Evolutionary conservation across 176 grass and related monocot genomes (phyloP).

Genomic region (Aegilops tauschii): DNA sequence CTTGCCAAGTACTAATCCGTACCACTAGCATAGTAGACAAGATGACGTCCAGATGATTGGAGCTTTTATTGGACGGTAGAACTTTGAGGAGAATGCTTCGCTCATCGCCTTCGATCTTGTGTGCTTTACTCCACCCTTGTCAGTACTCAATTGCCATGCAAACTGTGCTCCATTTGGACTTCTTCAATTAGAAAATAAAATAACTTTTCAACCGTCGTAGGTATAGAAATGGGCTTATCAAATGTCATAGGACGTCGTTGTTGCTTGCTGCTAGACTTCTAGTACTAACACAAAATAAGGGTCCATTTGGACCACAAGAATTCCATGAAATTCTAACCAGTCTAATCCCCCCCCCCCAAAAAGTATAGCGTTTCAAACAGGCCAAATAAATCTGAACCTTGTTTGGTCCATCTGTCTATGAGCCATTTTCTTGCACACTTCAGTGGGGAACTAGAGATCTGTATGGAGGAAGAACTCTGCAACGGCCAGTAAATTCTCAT

Average conservation of each 20-base stretch:
- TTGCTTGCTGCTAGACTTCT: too few relatives aligned
- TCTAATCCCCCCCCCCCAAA: too few relatives aligned
- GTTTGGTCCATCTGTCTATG: neutral
- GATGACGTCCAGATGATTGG: neutral
- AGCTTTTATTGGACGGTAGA: constrained; percentile 7
- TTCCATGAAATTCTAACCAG: too few relatives aligned
- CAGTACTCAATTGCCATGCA: neutral
- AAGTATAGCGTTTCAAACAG: too few relatives aligned
- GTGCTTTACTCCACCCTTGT: neutral
- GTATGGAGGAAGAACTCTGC: neutral
- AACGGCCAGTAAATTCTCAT: neutral
- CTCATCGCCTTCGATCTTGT: neutral
- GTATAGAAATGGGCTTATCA: neutral
- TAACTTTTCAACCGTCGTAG: too few relatives aligned
- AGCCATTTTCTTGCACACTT: neutral
- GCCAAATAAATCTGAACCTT: neutral
- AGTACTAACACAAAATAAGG: neutral
- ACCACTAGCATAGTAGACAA: neutral
- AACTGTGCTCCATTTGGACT: constrained; percentile 2
- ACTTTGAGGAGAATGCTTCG: neutral
- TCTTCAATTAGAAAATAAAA: neutral
- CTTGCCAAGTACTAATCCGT: too few relatives aligned
- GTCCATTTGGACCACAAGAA: too few relatives aligned
- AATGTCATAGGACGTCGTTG: neutral
- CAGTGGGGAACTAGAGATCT: neutral